A percentile compares a stretch with the other conserved stretches of the same genome.
These are phyloP conservation scores for Nicotiana paniculata DNA, from an alignment of 257 asterid genomes.

Conservation along the genomic window DNA sequence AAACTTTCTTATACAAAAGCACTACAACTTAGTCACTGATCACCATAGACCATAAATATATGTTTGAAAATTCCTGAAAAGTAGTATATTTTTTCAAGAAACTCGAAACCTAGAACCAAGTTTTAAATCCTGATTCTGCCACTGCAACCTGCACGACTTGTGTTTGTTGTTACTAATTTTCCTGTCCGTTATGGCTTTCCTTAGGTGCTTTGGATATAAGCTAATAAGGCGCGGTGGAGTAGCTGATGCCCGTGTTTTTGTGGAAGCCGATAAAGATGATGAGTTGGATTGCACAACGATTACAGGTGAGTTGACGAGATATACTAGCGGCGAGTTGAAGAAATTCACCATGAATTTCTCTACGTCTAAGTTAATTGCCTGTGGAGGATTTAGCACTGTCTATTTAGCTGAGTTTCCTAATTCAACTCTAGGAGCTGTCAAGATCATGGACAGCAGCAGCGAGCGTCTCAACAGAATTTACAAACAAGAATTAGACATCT, in stretches of 20 bases:
- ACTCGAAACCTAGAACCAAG: no score
- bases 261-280: background rate
- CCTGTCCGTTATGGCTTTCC: background rate
- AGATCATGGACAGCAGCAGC: conserved; percentile 49
- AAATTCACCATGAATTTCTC: conserved; percentile 30
- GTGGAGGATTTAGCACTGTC: conserved; percentile 69
- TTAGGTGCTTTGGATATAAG: background rate
- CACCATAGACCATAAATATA: background rate
- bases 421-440: conserved; percentile 42
- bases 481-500: conserved; percentile 49
- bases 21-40: background rate
- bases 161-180: no score
- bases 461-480: conserved; percentile 41
- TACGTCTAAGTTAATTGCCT: conserved; percentile 36
- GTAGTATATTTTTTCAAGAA: no score
- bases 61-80: no score
- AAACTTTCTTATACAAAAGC: background rate
- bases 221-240: background rate
- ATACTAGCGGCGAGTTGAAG: conserved; percentile 33
- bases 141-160: no score
- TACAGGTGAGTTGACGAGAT: background rate
- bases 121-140: no score
- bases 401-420: conserved; percentile 43
- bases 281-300: background rate
- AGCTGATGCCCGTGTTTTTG: background rate